Conservation (phyloP, 495 filamentous ascomycete species). For the Bryoglossum gracile region DNA sequence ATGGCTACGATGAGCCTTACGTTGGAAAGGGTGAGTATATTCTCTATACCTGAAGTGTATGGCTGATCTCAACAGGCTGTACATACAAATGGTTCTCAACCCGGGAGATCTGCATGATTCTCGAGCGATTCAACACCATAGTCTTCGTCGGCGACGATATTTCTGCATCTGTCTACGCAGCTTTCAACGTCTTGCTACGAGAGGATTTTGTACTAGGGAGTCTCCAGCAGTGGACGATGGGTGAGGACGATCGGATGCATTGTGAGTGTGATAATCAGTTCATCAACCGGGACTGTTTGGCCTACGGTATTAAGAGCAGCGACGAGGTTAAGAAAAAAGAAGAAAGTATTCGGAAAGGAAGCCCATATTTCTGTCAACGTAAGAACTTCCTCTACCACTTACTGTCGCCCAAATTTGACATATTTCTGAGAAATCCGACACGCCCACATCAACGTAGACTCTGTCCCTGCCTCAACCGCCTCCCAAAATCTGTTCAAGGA, state of each 20-base stretch:
- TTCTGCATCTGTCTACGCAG: conserved; percentile 37
- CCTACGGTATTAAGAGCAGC: conserved; percentile 31
- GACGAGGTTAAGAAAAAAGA: conserved; percentile 26
- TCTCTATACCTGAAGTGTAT: neutral
- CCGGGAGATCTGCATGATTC: conserved; percentile 41
- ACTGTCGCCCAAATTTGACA: too few relatives aligned
- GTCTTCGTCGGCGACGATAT: conserved; percentile 41
- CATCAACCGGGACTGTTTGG: conserved; percentile 28
- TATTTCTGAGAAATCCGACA: conserved; percentile 32
- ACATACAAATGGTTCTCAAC: conserved; percentile 41
- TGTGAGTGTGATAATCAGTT: conserved; percentile 38
- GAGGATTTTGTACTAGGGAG: conserved; percentile 37
- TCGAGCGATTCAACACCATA: conserved; percentile 39
- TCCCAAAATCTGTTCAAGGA: conserved; percentile 25
- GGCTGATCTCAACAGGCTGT: conserved; percentile 29
- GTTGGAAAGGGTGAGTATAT: conserved; percentile 28
- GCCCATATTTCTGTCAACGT: neutral
- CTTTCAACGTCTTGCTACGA: conserved; percentile 42
- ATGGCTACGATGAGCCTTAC: conserved; percentile 41
- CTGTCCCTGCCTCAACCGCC: conserved; percentile 30
- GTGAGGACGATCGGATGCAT: conserved; percentile 20
- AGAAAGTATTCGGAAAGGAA: neutral
- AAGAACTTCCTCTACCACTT: too few relatives aligned
- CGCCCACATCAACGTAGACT: conserved; percentile 31
- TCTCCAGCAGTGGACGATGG: conserved; percentile 37